Base-by-base conservation (phyloP, 1,139 yeast genomes). In the Hemisphaericaspora lyxosophila region DNA sequence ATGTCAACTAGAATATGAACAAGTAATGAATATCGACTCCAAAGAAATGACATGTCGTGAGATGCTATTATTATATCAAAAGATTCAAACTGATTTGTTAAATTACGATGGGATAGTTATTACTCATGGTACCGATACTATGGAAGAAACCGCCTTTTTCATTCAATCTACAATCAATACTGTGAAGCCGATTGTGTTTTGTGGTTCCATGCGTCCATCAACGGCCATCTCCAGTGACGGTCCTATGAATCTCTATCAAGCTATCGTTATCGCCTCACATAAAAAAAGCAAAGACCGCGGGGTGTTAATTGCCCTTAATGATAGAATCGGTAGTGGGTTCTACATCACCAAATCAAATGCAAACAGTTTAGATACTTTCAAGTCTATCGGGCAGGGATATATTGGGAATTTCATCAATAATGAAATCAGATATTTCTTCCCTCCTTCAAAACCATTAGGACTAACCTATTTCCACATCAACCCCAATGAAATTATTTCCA, bases 151-250 rank as follows among this genome's bases (percentile, higher is more conserved):
- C 4, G 80, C 86, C 1, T 82, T 81, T 50, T 82, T 82, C 54
- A 61, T 82, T 31, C 85, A 81, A 48, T 63, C 76, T 42, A 77
- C 85, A 3, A 61, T 81, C 26, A 70, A 75, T 41, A 68, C 80
- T 26, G 66, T 67, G 35, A 76, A 79, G 41, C 86, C 86, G 2
- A 74, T 82, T 35, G 86, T 81, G 4, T 61, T 82, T 55, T 81
- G 85, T 42, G 88, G 88, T 1, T 76, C 84, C 2, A 82, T 82
- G 88, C 69, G 88, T 49, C 88, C 88, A 1, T 76, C 83, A 7
- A 78, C 85, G 2, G 78, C 83, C 23, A 74, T 82, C 34, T 78
- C 85, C 2, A 79, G 85, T 5, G 88, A 82, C 53, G 87, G 87
- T 2, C 83, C 85, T 5, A 80, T 82, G 82, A 82, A 82, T 55